Evolutionary conservation across 2,329 filamentous ascomycete genomes (phyloP).

Genomic region (Trichoderma oligosporum): DNA sequence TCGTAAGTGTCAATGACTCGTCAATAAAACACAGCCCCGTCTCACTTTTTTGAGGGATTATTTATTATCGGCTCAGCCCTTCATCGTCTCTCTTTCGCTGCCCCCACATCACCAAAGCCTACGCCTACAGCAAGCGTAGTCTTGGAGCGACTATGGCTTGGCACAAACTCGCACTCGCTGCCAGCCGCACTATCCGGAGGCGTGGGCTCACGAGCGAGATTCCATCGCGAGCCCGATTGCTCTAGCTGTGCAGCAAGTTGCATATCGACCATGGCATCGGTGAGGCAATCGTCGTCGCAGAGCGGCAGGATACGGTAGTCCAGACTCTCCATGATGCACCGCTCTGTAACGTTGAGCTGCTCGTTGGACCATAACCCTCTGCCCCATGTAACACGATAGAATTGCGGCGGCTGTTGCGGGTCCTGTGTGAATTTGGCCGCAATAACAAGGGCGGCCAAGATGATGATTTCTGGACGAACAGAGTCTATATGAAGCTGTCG

Average conservation of each 20-base stretch:
- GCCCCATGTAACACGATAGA: slow-evolving; percentile 54
- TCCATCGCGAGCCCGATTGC: slow-evolving; percentile 6
- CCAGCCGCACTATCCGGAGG: slow-evolving; percentile 31
- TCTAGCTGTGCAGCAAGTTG: slow-evolving; percentile 48
- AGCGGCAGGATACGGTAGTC: slow-evolving; percentile 61
- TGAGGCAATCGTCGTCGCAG: slow-evolving; percentile 53
- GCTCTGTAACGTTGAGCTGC: slow-evolving; percentile 62
- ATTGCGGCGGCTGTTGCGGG: slow-evolving; percentile 48
- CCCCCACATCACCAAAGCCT: slow-evolving; percentile 4
- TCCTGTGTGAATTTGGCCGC: slow-evolving; percentile 65
- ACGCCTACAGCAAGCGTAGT: slow-evolving; percentile 28
- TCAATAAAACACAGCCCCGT: background rate
- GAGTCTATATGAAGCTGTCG: slow-evolving; percentile 55
- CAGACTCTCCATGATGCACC: slow-evolving; percentile 61
- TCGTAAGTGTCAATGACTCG: slow-evolving; percentile 10
- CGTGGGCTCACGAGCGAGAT: slow-evolving; percentile 26
- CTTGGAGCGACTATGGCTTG: slow-evolving; percentile 36
- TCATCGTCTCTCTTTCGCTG: background rate
- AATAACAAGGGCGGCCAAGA: slow-evolving; percentile 59
- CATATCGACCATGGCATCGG: slow-evolving; percentile 61
- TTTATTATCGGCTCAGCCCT: background rate
- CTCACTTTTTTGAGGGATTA: background rate
- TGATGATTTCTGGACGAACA: slow-evolving; percentile 59
- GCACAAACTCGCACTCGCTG: slow-evolving; percentile 30
- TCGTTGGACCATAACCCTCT: slow-evolving; percentile 54